phyloP scores from a whole-genome alignment of 1,139 yeast genomes.

The Kluyveromyces sp. region DNA sequence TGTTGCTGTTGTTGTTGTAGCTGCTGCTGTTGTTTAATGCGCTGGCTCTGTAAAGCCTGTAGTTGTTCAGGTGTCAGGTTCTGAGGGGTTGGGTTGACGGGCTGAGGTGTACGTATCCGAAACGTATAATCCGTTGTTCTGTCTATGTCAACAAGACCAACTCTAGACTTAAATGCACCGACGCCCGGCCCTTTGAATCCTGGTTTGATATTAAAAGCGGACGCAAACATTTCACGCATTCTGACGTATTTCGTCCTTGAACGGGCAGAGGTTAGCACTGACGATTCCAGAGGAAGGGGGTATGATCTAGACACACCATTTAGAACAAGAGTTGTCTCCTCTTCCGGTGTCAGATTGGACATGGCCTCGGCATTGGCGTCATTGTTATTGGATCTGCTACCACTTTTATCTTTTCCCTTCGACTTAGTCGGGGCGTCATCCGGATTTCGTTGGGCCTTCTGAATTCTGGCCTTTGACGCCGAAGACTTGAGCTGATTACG shows the following conservation, averaged over 20 bases:
- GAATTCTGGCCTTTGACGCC: constrained; percentile 54
- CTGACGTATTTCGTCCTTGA: constrained; percentile 66
- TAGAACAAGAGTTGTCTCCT: constrained; percentile 86
- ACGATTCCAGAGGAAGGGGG: constrained; percentile 78
- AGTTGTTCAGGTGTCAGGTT: constrained; percentile 42
- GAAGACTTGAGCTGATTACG: constrained; percentile 88
- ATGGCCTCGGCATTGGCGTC: constrained; percentile 3
- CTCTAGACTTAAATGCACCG: constrained; percentile 70
- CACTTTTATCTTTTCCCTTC: constrained; percentile 18
- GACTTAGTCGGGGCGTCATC: constrained; percentile 26
- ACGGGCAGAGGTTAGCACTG: constrained; percentile 63
- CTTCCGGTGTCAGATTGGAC: constrained; percentile 52
- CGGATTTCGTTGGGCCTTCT: constrained; percentile 25
- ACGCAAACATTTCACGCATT: constrained; percentile 76
- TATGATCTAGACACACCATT: constrained; percentile 81
- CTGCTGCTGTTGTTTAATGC: constrained; percentile 32
- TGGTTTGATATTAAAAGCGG: constrained; percentile 37
- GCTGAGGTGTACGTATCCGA: constrained; percentile 62
- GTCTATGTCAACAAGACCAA: constrained; percentile 67
- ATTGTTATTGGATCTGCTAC: constrained; percentile 4
- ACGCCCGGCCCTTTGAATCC: constrained; percentile 31
- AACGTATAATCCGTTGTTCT: constrained; percentile 47
- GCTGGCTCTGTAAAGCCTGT: constrained; percentile 34
- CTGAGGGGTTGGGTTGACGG: constrained; percentile 19
- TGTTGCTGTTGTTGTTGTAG: constrained; percentile 32